Evolutionary conservation across 805 yeast genomes (phyloP).

Genomic region (Phaffomyces antillensis): DNA sequence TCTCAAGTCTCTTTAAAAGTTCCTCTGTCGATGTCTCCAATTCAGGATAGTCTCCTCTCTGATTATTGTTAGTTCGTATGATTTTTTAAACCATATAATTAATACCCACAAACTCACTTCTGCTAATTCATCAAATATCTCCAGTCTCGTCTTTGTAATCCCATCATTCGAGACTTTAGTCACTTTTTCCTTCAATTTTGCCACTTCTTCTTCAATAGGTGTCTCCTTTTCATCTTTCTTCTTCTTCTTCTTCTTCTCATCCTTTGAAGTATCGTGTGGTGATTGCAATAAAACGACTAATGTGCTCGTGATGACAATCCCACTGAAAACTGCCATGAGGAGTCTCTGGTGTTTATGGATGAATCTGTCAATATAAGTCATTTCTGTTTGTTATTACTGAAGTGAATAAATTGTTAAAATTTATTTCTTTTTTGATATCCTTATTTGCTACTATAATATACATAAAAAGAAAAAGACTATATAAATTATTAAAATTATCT

Average conservation of each 20-base stretch:
- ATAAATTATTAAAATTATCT: too few species aligned
- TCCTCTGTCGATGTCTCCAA: not conserved
- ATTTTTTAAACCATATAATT: too few species aligned
- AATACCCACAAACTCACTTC: too few species aligned
- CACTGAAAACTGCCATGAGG: constrained; percentile 2
- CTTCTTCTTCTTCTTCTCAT: not conserved
- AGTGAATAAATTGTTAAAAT: too few species aligned
- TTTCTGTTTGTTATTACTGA: not conserved
- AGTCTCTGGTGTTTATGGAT: constrained; percentile 1
- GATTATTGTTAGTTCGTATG: too few species aligned
- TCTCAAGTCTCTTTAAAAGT: not conserved
- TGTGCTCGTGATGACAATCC: constrained; percentile 2
- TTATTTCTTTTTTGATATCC: too few species aligned
- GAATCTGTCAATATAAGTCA: constrained; percentile 4
- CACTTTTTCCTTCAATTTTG: not conserved
- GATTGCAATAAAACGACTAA: not conserved
- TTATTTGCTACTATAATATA: too few species aligned
- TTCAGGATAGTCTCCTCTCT: not conserved
- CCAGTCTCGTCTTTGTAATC: not conserved
- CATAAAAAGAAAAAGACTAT: too few species aligned
- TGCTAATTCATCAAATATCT: not conserved
- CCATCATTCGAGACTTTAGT: not conserved
- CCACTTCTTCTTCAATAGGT: not conserved
- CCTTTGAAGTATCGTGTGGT: not conserved
- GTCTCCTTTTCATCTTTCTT: not conserved